phyloP scores from a whole-genome alignment of 1,284 basidiomycete species.

The Pisolithus thermaeus region DNA sequence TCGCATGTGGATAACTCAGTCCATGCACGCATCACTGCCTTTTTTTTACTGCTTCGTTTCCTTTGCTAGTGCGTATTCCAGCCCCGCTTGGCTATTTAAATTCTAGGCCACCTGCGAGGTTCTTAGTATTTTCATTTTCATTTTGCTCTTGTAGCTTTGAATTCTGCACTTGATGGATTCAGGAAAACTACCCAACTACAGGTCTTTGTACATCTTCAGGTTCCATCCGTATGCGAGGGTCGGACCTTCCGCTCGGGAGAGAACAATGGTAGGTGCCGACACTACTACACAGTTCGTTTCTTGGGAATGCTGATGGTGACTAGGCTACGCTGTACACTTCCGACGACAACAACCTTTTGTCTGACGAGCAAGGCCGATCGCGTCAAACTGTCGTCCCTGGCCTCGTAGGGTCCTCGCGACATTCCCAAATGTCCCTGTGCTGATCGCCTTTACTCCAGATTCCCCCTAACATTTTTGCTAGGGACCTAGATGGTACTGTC shows the following conservation, averaged over 20 bases:
- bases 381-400: not conserved
- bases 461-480: not conserved
- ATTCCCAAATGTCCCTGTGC: not conserved
- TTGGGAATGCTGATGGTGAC: not conserved
- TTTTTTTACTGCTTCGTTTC: too few species aligned
- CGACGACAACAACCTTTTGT: not conserved
- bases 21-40: too few species aligned
- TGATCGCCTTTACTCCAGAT: not conserved
- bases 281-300: too few species aligned
- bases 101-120: too few species aligned
- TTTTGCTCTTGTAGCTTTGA: not conserved
- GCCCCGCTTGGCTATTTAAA: not conserved
- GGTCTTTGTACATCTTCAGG: constrained; percentile 1
- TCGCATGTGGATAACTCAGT: too few species aligned
- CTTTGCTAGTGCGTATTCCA: not conserved
- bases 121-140: too few species aligned
- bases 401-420: not conserved
- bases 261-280: not conserved
- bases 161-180: not conserved
- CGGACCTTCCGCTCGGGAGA: not conserved
- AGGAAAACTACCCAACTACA: not conserved
- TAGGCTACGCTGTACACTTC: not conserved
- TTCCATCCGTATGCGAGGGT: constrained; percentile 3
- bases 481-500: not conserved
- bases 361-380: not conserved